A percentile compares a stretch with the other conserved stretches of the same genome.
phyloP scores from a whole-genome alignment of 345 rosid genomes.

The Lepidium sativum region DNA sequence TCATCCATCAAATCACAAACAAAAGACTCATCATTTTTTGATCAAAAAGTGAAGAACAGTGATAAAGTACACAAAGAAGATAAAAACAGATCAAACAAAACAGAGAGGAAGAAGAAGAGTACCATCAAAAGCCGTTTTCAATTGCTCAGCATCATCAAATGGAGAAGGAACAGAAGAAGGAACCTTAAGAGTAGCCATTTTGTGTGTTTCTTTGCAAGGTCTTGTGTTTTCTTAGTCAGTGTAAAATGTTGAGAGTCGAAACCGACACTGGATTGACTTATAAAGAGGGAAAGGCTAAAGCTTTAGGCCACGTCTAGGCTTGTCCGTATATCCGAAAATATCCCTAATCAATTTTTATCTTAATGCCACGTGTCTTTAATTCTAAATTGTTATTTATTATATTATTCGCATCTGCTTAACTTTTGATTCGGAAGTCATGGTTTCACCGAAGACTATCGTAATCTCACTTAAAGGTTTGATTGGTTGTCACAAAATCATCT shows the following conservation, averaged over 20 bases:
- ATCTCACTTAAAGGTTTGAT: neutral
- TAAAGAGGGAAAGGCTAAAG: slow-evolving; percentile 17
- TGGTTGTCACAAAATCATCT: neutral
- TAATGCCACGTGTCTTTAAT: slow-evolving; percentile 12
- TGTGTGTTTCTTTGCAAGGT: neutral
- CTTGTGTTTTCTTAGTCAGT: neutral
- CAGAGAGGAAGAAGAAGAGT: neutral
- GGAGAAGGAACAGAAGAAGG: slow-evolving; percentile 42
- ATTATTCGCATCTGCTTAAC: neutral
- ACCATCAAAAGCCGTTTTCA: slow-evolving; percentile 61
- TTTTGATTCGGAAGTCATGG: neutral
- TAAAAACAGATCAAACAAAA: slow-evolving; percentile 8
- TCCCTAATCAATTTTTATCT: neutral
- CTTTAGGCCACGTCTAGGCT: slow-evolving; percentile 23
- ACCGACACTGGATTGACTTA: slow-evolving; percentile 16
- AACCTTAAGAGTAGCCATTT: slow-evolving; percentile 56
- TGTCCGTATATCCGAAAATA: slow-evolving; percentile 17
- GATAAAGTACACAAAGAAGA: neutral
- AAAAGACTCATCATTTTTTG: neutral
- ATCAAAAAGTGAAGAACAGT: neutral
- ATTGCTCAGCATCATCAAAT: slow-evolving; percentile 62
- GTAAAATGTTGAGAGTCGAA: slow-evolving; percentile 28
- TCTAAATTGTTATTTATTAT: neutral
- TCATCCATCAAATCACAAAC: neutral
- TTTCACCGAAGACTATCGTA: neutral